These are phyloP conservation scores for Solanum lycopersicoides DNA, from an alignment of 257 asterid species.

Conservation along the genomic window DNA sequence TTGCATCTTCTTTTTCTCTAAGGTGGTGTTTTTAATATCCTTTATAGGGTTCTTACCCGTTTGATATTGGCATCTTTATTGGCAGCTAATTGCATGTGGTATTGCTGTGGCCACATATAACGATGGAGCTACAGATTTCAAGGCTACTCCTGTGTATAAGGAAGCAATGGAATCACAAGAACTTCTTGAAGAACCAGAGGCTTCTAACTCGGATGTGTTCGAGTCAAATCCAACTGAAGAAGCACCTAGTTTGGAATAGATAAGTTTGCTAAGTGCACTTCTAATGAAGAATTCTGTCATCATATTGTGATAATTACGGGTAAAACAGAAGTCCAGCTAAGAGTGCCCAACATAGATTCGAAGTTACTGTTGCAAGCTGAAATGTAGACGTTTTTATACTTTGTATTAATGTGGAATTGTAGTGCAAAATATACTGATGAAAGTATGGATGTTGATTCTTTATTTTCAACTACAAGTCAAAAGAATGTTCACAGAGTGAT, in stretches of 20 bases:
- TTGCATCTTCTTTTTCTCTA: background rate
- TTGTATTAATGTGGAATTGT: background rate
- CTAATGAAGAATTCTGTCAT: background rate
- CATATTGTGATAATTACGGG: background rate
- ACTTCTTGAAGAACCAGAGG: conserved; percentile 75
- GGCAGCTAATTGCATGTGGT: conserved; percentile 74
- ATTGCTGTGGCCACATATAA: conserved; percentile 75
- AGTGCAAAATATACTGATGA: background rate
- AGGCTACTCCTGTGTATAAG: conserved; percentile 74
- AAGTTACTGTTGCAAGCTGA: background rate
- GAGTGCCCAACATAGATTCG: background rate
- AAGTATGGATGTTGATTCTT: background rate
- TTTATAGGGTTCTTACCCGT: background rate
- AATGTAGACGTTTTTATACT: background rate
- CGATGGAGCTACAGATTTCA: conserved; percentile 91
- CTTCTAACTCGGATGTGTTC: conserved; percentile 62
- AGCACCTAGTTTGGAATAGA: conserved; percentile 78
- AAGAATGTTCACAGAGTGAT: background rate
- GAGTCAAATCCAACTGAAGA: conserved; percentile 93
- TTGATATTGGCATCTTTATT: background rate
- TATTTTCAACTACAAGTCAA: background rate
- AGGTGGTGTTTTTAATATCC: background rate
- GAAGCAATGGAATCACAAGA: conserved; percentile 73
- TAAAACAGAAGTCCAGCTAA: background rate
- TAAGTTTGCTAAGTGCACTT: background rate